Evolutionary conservation across 148 eudicot species (phyloP), one percentile per base, ranked within the genome.

Genomic region (Chenopodium quinoa): DNA sequence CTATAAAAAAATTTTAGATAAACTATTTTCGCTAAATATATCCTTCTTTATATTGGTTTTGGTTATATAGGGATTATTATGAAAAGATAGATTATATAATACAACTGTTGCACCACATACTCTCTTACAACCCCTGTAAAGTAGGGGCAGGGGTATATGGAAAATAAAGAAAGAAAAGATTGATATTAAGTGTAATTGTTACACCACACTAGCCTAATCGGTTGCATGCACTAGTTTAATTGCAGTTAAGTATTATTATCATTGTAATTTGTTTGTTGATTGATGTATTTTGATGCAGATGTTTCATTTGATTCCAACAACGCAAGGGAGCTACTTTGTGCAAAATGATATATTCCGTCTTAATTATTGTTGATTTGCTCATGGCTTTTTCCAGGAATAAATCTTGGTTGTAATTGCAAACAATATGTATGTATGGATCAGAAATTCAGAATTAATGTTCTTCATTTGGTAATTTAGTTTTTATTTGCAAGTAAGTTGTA

Each of bases 261-360:
- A 14, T 2, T 4, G 23, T 50, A 62, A 1, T 23, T 23, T 44
- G 16, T 14, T 34, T 46, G 31, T 62, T 32, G 60, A 16, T 62
- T 32, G 60, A 16, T 63, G 13, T 80, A 48, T 20, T 23, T 25
- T 52, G 56, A 13, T 76, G 89, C 91, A 90, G 92, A 90, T 91
- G 97, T 93, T 93, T 88, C 98, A 93, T 79, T 88, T 93, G 96
- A 88, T 90, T 67, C 93, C 96, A 13, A 81, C 91, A 10, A 25
- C 79, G 9, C 85, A 90, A 84, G 96, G 94, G 73, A 90, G 91
- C 84, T 92, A 83, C 75, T 91, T 85, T 40, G 92, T 93, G 83
- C 97, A 89, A 83, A 93, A 93, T 78, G 95, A 91, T 85, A 88
- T 93, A 72, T 93, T 93, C 75, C 95, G 97, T 46, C 95, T 93